A percentile compares a stretch with the other conserved stretches of the same genome.
These are phyloP conservation scores for Ophiostoma novo-ulmi DNA, from an alignment of 2,329 filamentous ascomycete genomes.

Conservation along the genomic window DNA sequence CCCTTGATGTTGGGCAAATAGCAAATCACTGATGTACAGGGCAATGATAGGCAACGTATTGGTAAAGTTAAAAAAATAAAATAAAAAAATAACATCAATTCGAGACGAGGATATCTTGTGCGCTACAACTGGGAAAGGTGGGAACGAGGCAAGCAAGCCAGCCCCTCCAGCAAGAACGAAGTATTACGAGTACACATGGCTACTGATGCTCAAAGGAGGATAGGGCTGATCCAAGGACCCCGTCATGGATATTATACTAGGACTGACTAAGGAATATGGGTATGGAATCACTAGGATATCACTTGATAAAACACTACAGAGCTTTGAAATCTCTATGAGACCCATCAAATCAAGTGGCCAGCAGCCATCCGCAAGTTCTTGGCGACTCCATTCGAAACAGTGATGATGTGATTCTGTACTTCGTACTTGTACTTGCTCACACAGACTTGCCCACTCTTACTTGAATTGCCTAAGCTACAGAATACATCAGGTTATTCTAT, in stretches of 20 bases:
- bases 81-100: not conserved
- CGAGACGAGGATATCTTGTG: not conserved
- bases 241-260: not conserved
- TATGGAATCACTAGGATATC: not conserved
- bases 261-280: not conserved
- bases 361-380: not conserved
- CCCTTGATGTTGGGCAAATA: not conserved
- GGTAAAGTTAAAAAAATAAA: not conserved
- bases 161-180: not conserved
- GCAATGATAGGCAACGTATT: not conserved
- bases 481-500: not conserved
- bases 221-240: not conserved
- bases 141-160: not conserved
- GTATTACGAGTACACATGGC: not conserved
- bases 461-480: not conserved
- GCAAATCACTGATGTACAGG: slow-evolving; percentile 1
- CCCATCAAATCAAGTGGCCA: slow-evolving; percentile 4
- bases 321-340: not conserved
- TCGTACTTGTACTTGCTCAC: not conserved
- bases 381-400: not conserved
- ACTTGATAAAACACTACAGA: too few relatives aligned
- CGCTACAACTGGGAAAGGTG: not conserved
- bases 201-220: not conserved
- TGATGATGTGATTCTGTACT: not conserved
- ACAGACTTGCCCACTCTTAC: too few relatives aligned